Base-by-base conservation (phyloP, 1,139 yeast genomes). In the Candida pseudoviswanathii region DNA sequence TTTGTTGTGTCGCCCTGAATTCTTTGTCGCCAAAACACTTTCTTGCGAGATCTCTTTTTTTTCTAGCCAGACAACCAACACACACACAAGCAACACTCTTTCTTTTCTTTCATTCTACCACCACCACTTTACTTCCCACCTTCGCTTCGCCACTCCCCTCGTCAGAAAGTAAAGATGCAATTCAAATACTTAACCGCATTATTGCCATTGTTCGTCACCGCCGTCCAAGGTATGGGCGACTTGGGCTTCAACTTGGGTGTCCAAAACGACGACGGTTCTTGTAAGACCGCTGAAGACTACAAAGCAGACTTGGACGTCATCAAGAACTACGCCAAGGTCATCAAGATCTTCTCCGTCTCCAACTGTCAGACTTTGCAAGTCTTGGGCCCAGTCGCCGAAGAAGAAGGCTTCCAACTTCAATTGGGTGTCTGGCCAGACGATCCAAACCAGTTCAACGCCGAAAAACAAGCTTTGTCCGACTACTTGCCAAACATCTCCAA, bases 351-450 rank as follows among this genome's bases (percentile, higher is more conserved):
- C 64, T 91, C 97, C 42, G 88, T 86, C 48, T 84, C 94, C 22
- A 95, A 89, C 69, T 90, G 97, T 77, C 85, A 89, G 78, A 86
- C 96, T 51, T 78, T 92, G 65, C 81, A 86, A 71, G 77, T 77
- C 65, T 74, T 92, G 60, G 96, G 90, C 50, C 97, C 97, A 43
- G 97, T 91, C 53, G 89, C 90, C 52, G 91, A 85, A 62, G 73
- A 75, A 47, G 84, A 84, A 56, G 89, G 90, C 48, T 87, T 91
- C 78, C 75, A 79, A 63, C 68, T 88, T 48, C 81, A 89, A 68
- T 73, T 89, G 45, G 97, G 97, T 69, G 78, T 91, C 60, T 90
- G 97, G 97, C 96, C 97, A 67, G 88, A 77, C 48, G 96, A 89
- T 64, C 89, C 83, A 49, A 67, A 83, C 48, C 95, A 89, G 67